phyloP scores from a whole-genome alignment of 305 asterid species.

The Galium porrigens region DNA sequence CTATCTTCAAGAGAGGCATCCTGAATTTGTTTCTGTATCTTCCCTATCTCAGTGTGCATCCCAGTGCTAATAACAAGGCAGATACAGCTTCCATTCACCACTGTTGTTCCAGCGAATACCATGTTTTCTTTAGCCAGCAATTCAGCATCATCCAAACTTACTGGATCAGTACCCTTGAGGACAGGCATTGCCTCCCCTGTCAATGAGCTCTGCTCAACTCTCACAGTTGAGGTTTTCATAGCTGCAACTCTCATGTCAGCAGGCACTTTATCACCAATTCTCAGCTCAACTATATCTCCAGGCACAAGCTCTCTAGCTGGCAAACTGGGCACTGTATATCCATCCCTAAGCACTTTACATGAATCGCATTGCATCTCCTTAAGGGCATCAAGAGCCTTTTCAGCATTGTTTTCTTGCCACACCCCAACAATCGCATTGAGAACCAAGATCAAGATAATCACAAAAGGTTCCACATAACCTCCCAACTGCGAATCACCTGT shows the following conservation, averaged over 20 bases:
- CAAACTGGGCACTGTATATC: constrained; percentile 46
- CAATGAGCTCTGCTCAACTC: constrained; percentile 76
- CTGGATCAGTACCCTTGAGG: constrained; percentile 33
- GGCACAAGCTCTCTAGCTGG: constrained; percentile 89
- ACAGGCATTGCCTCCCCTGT: constrained; percentile 89
- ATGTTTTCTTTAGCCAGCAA: constrained; percentile 69
- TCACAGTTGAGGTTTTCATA: constrained; percentile 48
- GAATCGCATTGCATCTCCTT: constrained; percentile 80
- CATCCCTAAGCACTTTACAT: constrained; percentile 54
- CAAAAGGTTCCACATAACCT: constrained; percentile 76
- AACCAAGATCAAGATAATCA: constrained; percentile 54
- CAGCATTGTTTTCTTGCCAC: constrained; percentile 91
- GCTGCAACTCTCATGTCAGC: constrained; percentile 74
- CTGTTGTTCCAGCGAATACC: constrained; percentile 89
- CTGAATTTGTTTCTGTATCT: constrained; percentile 67
- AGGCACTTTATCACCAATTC: constrained; percentile 76
- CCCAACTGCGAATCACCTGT: constrained; percentile 35
- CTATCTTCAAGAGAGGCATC: constrained; percentile 68
- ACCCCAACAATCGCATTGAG: constrained; percentile 85
- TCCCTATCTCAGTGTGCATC: constrained; percentile 72
- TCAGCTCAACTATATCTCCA: constrained; percentile 73
- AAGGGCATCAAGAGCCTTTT: constrained; percentile 73
- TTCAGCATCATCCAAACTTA: constrained; percentile 56
- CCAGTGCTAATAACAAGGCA: constrained; percentile 57
- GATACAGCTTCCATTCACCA: constrained; percentile 60